Base-by-base conservation (phyloP, 2,329 filamentous ascomycete genomes). In the Aspergillus puulaauensis region DNA sequence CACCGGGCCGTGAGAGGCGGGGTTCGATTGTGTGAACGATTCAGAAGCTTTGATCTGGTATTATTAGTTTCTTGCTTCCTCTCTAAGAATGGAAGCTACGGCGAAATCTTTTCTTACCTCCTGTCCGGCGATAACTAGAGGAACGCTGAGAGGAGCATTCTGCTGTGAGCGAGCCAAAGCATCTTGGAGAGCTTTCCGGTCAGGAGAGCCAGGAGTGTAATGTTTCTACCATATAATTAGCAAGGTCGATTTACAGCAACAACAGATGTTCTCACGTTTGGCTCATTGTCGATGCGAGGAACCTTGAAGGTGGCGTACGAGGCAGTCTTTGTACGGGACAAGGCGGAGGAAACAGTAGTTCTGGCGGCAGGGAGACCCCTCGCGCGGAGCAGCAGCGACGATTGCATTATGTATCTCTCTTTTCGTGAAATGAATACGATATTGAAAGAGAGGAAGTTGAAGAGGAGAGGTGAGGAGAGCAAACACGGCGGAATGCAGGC, bases 211-310 rank as follows among this genome's bases (percentile, higher is more conserved):
- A 75, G 95, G 95, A 62, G 83, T 82, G 74, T 96, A 99, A 77
- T 93, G 89, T 80, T 96, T 90, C 92, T 97, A 67, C 31, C 15
- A 21, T 33, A 14, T 14, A 21, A 44, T 50, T 55, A 56, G 39
- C 52, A 59, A 41, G 58, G 21, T 19, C 2, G 7, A 15, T 31
- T 24, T 21, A 31, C 14, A 21, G 14, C 17, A 2, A 8, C 4
- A 6, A 23, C 14, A 2, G 19, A 15, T 3, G 37, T 35, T 82
- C 90, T 75, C 77, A 96, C 93, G 74, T 97, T 99, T n/a, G 91
- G 91, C 80, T 99, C 95, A 73, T 99, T 99, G 72, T 85, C 81
- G 67, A 97, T 86, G 62, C 87, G 87, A 50, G 95, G 95, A 52
- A 93, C 85, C 80, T 91, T 93, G 84, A 97, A 98, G 60, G 86